Conservation (phyloP, 2,329 filamentous ascomycete species). For the Raffaelea ambrosiae region DNA sequence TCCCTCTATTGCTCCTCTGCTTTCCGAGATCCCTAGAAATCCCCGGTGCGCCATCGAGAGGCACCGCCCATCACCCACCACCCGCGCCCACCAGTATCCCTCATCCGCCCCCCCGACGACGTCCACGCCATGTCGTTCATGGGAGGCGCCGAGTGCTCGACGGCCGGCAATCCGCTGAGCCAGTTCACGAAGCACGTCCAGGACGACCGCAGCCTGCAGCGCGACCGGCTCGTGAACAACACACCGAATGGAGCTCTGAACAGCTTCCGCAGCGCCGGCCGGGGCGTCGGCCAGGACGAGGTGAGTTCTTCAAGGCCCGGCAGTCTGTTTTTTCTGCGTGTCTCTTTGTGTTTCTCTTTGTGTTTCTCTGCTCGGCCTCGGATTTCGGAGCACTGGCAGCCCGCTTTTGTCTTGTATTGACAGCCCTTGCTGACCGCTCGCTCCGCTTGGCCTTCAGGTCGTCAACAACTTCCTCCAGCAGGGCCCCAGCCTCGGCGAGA, state of each 20-base stretch:
- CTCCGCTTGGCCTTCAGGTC: slow-evolving; percentile 64
- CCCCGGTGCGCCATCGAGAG: too few species aligned
- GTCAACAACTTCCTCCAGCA: slow-evolving; percentile 91
- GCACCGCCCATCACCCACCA: background rate
- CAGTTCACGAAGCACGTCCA: slow-evolving; percentile 97
- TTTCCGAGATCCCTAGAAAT: too few species aligned
- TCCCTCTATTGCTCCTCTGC: too few species aligned
- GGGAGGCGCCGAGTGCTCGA: slow-evolving; percentile 92
- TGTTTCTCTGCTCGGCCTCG: background rate
- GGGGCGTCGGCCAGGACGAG: slow-evolving; percentile 66
- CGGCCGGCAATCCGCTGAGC: slow-evolving; percentile 87
- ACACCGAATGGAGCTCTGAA: slow-evolving; percentile 63
- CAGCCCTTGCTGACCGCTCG: background rate
- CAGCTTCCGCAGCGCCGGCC: slow-evolving; percentile 66
- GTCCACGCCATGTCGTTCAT: slow-evolving; percentile 91
- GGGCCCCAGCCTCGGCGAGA: slow-evolving; percentile 49
- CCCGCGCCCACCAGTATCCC: background rate
- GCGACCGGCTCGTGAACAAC: slow-evolving; percentile 75
- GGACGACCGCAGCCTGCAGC: slow-evolving; percentile 89
- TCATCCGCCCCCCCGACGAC: background rate
- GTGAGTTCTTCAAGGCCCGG: slow-evolving; percentile 28
- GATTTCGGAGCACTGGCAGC: too few species aligned
- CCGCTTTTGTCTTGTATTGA: slow-evolving; percentile 18
- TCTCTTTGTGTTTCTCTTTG: background rate
- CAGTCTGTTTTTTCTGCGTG: slow-evolving; percentile 3